Evolutionary conservation across 148 eudicot genomes (phyloP).

Genomic region (Bassia scoparia): DNA sequence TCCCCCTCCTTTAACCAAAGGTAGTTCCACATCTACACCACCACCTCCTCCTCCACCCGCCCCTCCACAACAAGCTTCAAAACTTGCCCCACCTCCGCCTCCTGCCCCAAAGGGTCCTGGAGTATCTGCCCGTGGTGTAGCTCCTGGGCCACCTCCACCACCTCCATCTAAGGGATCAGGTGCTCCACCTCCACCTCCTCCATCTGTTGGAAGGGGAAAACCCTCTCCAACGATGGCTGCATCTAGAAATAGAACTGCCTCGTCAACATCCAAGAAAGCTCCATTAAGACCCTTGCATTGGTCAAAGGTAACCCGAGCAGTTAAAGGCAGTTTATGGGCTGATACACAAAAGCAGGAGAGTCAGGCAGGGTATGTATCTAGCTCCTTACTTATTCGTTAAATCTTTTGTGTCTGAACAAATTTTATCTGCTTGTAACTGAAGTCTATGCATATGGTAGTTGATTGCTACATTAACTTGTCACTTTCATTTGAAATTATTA

Average conservation of each 20-base stretch:
- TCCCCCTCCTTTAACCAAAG: slow-evolving; percentile 34
- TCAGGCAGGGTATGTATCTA: slow-evolving; percentile 61
- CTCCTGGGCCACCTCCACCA: slow-evolving; percentile 70
- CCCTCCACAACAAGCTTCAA: slow-evolving; percentile 35
- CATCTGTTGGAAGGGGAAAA: slow-evolving; percentile 59
- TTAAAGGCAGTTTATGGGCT: slow-evolving; percentile 98
- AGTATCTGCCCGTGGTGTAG: slow-evolving; percentile 40
- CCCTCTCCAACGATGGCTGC: slow-evolving; percentile 33
- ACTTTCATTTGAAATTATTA: background rate
- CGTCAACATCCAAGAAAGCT: slow-evolving; percentile 57
- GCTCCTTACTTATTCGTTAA: background rate
- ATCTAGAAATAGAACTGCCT: slow-evolving; percentile 51
- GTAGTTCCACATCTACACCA: slow-evolving; percentile 32
- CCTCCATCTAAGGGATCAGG: slow-evolving; percentile 43
- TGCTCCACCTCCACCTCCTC: slow-evolving; percentile 73
- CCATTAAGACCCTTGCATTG: slow-evolving; percentile 90
- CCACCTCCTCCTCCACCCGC: slow-evolving; percentile 65
- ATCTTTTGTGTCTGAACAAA: background rate
- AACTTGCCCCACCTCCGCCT: slow-evolving; percentile 45
- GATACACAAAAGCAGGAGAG: slow-evolving; percentile 77
- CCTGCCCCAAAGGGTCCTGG: slow-evolving; percentile 39
- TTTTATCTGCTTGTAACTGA: background rate
- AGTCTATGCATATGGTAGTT: background rate
- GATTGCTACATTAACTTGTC: background rate
- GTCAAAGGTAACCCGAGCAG: slow-evolving; percentile 91